Percentiles rank a stretch among this genome's conserved stretches.
Evolutionary conservation across 768 basidiomycete genomes (phyloP).

Genomic region (Pulveroboletus sp.): DNA sequence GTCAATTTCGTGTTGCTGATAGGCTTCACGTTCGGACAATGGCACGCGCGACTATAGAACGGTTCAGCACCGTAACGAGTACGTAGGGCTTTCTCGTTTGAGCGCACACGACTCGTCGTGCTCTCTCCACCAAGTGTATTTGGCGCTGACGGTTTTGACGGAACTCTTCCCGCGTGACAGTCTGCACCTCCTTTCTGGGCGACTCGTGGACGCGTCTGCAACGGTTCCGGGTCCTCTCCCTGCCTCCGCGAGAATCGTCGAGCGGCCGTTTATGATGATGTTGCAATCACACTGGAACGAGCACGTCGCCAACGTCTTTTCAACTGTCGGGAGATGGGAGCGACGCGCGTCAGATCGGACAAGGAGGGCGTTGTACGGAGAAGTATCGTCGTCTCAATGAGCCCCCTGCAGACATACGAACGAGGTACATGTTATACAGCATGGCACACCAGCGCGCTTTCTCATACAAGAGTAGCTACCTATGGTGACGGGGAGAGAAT

Average conservation of each 20-base stretch:
- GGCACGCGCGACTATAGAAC: conserved; percentile 35
- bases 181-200: conserved; percentile 45
- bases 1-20: background rate
- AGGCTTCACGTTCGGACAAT: background rate
- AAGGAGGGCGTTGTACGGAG: conserved; percentile 41
- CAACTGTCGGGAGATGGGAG: conserved; percentile 44
- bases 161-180: conserved; percentile 27
- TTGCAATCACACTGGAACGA: conserved; percentile 57
- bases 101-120: background rate
- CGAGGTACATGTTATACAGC: background rate
- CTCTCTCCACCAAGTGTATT: background rate
- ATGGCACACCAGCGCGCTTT: background rate
- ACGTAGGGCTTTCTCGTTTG: background rate
- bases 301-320: conserved; percentile 44
- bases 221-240: conserved; percentile 46
- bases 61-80: conserved; percentile 54
- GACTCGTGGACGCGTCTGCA: conserved; percentile 47
- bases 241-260: conserved; percentile 50
- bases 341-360: conserved; percentile 45
- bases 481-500: too few species aligned
- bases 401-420: background rate
- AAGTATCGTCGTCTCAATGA: background rate
- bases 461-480: background rate
- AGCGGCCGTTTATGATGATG: conserved; percentile 42
- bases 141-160: background rate